A percentile compares a stretch with the other conserved stretches of the same genome.
phyloP scores from a whole-genome alignment of 164 flowering plant genomes.

The Litsea cubeba region DNA sequence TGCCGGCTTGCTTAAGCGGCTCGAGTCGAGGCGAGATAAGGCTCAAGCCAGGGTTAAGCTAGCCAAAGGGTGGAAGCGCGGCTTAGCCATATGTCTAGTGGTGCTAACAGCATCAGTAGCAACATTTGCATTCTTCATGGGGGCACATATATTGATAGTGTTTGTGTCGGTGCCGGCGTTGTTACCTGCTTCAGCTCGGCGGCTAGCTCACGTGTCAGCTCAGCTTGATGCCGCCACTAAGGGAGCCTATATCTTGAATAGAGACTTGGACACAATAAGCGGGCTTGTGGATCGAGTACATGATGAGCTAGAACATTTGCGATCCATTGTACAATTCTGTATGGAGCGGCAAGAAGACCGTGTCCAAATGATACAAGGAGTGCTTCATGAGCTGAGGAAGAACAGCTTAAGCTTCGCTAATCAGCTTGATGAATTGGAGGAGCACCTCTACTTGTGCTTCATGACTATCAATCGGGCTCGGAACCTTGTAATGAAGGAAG shows the following conservation, averaged over 20 bases:
- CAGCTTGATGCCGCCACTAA: constrained; percentile 67
- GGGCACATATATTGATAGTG: constrained; percentile 37
- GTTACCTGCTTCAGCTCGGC: constrained; percentile 24
- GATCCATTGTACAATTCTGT: constrained; percentile 32
- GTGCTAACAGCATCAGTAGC: constrained; percentile 41
- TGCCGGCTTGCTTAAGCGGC: constrained; percentile 38
- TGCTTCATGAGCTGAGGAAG: constrained; percentile 44
- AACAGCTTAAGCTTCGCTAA: constrained; percentile 41
- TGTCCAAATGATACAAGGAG: constrained; percentile 34
- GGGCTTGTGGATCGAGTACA: constrained; percentile 54
- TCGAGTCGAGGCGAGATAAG: constrained; percentile 46
- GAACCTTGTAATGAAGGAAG: constrained; percentile 52
- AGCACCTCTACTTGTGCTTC: constrained; percentile 63
- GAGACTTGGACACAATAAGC: constrained; percentile 68
- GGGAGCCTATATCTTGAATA: constrained; percentile 56
- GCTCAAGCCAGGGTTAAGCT: constrained; percentile 37
- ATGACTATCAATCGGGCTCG: constrained; percentile 74
- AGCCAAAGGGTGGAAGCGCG: constrained; percentile 20
- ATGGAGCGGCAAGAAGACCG: constrained; percentile 29
- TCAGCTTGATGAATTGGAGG: constrained; percentile 77
- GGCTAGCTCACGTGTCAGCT: constrained; percentile 27
- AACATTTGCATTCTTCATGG: constrained; percentile 17
- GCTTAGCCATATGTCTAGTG: constrained; percentile 42
- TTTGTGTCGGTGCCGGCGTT: constrained; percentile 43
- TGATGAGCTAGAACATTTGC: constrained; percentile 58